Evolutionary conservation across 495 filamentous ascomycete genomes (phyloP), one percentile per base, ranked within the genome.

Genomic region (Trichoderma reesei): DNA sequence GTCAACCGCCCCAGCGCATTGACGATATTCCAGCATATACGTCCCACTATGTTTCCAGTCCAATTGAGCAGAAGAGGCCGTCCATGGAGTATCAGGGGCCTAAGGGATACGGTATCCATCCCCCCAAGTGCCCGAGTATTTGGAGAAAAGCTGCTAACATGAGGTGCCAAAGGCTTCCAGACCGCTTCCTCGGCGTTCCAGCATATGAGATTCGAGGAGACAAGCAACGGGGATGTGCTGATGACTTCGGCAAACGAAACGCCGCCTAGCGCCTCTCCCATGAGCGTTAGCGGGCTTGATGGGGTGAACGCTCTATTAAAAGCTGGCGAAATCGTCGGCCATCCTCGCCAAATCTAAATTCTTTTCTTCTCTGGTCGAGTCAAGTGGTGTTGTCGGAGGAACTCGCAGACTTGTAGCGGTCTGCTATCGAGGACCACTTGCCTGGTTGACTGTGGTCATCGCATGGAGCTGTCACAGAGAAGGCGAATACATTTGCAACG

Each of bases 261-360:
- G 54, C 54, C 20, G 5, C 4, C 59, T 34, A 61, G 37, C 9
- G 5, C 59, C n/a, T 3, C 6, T 39, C 38, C 5, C 34, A 61
- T 33, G 3, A 14, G 3, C 9, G 42, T 46, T 18, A 11, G n/a
- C 18, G 59, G 59, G 13, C 68, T 80, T 13, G 79, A 81, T 54
- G 79, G 79, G 2, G 80, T 84, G 68, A 82, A 74, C 66, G 82
- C 82, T n/a, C 68, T 84, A 18, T 69, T 84, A 2, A 76, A 70
- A 54, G 82, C 82, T 3, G 80, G 81, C 41, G 80, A 84, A 64
- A 83, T 83, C 59, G 79, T 83, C 42, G 75, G 81, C 62, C 76
- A 76, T 37, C 54, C 4, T 7, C 3, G 10, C 54, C 20, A 59
- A 3, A 18, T 3, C 14, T 59, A 13, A 33, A 31, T 54, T 31